phyloP scores from a whole-genome alignment of 2,329 filamentous ascomycete genomes.

The Clonostachys chloroleuca region DNA sequence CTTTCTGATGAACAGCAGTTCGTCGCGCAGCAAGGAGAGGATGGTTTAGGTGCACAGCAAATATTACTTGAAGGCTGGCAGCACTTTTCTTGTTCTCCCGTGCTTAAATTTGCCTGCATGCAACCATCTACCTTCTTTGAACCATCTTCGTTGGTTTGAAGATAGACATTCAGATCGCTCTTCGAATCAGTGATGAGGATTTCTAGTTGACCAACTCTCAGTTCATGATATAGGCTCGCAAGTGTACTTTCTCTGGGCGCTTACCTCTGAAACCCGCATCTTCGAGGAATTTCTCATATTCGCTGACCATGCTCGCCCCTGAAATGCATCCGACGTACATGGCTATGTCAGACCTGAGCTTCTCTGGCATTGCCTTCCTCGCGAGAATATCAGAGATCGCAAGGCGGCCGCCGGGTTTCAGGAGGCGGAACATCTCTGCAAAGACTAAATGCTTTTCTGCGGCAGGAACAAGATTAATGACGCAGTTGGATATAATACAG shows the following conservation, averaged over 20 bases:
- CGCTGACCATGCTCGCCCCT: constrained; percentile 45
- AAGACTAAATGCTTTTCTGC: constrained; percentile 50
- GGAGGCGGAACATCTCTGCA: constrained; percentile 50
- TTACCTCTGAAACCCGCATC: constrained; percentile 45
- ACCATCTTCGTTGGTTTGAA: constrained; percentile 17
- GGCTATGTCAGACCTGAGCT: constrained; percentile 41
- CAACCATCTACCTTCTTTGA: constrained; percentile 6
- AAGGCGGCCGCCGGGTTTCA: constrained; percentile 52
- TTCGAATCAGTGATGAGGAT: constrained; percentile 37
- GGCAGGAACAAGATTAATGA: constrained; percentile 53
- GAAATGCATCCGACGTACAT: constrained; percentile 58
- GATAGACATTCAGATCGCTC: constrained; percentile 42
- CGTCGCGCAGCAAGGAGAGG: too few species aligned
- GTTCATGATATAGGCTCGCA: not conserved
- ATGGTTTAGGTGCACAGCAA: too few species aligned
- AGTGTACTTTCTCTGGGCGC: not conserved
- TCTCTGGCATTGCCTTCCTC: constrained; percentile 37
- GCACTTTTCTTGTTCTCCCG: not conserved
- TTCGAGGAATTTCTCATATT: constrained; percentile 47
- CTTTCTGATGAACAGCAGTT: not conserved
- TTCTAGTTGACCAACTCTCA: constrained; percentile 15
- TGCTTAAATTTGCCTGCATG: not conserved
- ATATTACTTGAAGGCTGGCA: too few species aligned
- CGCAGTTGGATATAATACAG: constrained; percentile 58
- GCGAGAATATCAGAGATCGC: constrained; percentile 58